Conservation (phyloP, 768 basidiomycete species). For the Holtermanniella nyarrowii region DNA sequence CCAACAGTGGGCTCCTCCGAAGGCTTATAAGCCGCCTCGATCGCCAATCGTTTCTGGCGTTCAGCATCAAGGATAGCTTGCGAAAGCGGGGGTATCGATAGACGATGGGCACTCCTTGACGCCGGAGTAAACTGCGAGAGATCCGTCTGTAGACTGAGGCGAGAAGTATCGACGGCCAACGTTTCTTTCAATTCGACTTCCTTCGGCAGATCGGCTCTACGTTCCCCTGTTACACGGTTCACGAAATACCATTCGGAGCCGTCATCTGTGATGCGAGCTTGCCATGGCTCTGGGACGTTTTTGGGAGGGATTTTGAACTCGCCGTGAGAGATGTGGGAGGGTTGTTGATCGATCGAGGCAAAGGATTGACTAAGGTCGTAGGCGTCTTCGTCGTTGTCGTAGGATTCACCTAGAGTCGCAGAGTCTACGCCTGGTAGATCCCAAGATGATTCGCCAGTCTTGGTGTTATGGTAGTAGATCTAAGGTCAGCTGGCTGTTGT, state of each 20-base stretch:
- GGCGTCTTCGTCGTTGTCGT: conserved; percentile 9
- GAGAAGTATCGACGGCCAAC: conserved; percentile 5
- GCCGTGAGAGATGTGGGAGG: no score
- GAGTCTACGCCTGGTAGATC: conserved; percentile 53
- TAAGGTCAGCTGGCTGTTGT: conserved; percentile 33
- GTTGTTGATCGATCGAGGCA: conserved; percentile 8
- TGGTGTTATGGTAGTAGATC: conserved; percentile 91
- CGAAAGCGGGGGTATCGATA: conserved; percentile 12
- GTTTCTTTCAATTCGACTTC: conserved; percentile 6
- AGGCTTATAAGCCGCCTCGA: conserved; percentile 3
- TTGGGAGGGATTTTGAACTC: conserved; percentile 15
- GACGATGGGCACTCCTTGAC: conserved; percentile 5
- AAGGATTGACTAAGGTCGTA: conserved; percentile 8
- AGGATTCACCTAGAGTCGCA: conserved; percentile 8
- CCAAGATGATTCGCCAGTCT: conserved; percentile 50
- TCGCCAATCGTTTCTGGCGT: conserved; percentile 2
- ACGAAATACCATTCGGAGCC: conserved; percentile 68
- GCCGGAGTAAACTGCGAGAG: neutral
- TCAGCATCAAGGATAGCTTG: conserved; percentile 18
- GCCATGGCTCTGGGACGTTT: conserved; percentile 55
- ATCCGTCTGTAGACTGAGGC: conserved; percentile 7
- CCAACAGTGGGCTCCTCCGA: conserved; percentile 13
- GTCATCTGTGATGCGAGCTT: conserved; percentile 67
- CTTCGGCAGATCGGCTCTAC: conserved; percentile 23
- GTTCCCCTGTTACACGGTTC: conserved; percentile 59